A percentile compares a stretch with the other conserved stretches of the same genome.
phyloP scores from a whole-genome alignment of 495 filamentous ascomycete genomes.

The Penicillium antarcticum region DNA sequence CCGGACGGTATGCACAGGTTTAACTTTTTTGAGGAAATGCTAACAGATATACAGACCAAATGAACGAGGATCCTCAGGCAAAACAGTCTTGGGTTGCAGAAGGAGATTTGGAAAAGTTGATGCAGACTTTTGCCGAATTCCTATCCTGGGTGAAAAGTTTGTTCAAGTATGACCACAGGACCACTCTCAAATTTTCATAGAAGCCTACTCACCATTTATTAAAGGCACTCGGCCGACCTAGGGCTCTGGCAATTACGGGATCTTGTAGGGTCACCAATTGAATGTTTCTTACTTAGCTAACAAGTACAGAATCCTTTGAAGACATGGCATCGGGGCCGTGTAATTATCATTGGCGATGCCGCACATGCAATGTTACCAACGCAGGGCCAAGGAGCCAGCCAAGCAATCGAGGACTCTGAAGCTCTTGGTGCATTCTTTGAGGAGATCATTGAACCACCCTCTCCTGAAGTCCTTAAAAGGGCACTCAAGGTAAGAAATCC shows the following conservation, averaged over 20 bases:
- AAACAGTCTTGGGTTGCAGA: slow-evolving; percentile 18
- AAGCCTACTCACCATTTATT: not conserved
- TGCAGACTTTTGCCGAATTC: slow-evolving; percentile 36
- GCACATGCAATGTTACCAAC: slow-evolving; percentile 43
- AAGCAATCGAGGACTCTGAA: slow-evolving; percentile 40
- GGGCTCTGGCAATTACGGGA: slow-evolving; percentile 44
- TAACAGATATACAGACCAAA: slow-evolving; percentile 10
- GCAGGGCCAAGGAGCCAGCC: slow-evolving; percentile 38
- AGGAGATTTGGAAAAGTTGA: slow-evolving; percentile 32
- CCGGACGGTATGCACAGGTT: slow-evolving; percentile 11
- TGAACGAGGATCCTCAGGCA: slow-evolving; percentile 21
- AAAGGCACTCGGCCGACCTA: slow-evolving; percentile 20
- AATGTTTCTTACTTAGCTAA: not conserved
- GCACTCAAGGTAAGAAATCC: slow-evolving; percentile 6
- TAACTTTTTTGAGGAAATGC: not conserved
- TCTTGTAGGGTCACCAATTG: slow-evolving; percentile 10
- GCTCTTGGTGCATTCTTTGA: slow-evolving; percentile 24
- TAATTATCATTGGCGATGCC: slow-evolving; percentile 44
- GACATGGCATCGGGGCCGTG: slow-evolving; percentile 32
- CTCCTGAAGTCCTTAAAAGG: not conserved
- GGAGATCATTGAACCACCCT: slow-evolving; percentile 5
- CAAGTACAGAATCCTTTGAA: slow-evolving; percentile 26
- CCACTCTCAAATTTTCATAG: not conserved
- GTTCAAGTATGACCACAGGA: slow-evolving; percentile 8
- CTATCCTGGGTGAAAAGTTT: slow-evolving; percentile 27